Evolutionary conservation across 345 rosid genomes (phyloP).

Genomic region (Eutrema yunnanense): DNA sequence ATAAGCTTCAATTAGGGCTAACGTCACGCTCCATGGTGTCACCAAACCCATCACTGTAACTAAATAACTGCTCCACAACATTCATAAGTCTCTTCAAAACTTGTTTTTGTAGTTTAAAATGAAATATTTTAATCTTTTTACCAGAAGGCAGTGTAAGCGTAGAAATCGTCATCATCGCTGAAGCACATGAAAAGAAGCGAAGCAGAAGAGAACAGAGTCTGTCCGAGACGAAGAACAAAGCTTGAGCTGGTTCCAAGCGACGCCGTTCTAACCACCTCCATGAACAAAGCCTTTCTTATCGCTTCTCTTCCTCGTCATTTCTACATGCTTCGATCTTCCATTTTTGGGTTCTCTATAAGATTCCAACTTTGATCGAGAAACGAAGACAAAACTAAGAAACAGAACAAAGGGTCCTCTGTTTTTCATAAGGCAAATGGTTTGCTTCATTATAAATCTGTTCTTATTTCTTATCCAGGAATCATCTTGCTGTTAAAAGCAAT

Average conservation of each 20-base stretch:
- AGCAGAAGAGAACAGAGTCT: slow-evolving; percentile 43
- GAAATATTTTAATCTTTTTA: slow-evolving; percentile 6
- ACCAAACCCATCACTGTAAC: slow-evolving; percentile 65
- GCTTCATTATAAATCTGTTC: slow-evolving; percentile 1
- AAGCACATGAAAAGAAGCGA: slow-evolving; percentile 59
- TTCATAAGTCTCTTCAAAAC: not conserved
- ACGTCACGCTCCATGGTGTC: slow-evolving; percentile 55
- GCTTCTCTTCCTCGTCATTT: not conserved
- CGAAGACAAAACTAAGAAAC: slow-evolving; percentile 8
- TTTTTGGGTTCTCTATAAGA: not conserved
- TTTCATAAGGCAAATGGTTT: slow-evolving; percentile 9
- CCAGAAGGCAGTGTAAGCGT: slow-evolving; percentile 61
- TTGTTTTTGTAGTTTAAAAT: not conserved
- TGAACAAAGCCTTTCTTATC: not conserved
- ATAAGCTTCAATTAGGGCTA: slow-evolving; percentile 55
- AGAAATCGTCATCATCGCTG: slow-evolving; percentile 43
- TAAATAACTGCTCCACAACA: slow-evolving; percentile 44
- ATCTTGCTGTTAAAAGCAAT: slow-evolving; percentile 15
- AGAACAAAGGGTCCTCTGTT: slow-evolving; percentile 14
- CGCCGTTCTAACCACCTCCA: slow-evolving; percentile 28
- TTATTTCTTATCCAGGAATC: not conserved
- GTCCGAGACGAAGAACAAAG: slow-evolving; percentile 59
- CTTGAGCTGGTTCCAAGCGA: slow-evolving; percentile 53
- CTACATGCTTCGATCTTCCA: not conserved
- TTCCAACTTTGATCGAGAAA: not conserved